Evolutionary conservation across 352 stramenopile genomes (phyloP), one percentile per base, ranked within the genome.

Genomic region (Phytophthora melonis): DNA sequence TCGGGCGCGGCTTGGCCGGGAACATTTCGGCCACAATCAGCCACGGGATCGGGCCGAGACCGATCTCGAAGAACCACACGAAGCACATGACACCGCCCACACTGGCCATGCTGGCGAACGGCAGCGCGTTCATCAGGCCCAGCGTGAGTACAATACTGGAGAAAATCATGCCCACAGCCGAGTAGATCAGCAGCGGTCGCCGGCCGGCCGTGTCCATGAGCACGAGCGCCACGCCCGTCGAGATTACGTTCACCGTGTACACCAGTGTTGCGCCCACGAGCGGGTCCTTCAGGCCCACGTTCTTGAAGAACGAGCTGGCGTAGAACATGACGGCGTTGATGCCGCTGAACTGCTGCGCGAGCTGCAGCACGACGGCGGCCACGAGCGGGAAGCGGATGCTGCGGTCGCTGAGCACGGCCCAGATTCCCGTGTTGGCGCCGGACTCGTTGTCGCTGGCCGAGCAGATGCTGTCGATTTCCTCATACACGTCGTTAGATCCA

Each of bases 21-120:
- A 98, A 98, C 93, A 99, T 98, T 78, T 99, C 97, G n/a, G 94
- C 94, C 8, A 98, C 94, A 71, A 99, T 98, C 25, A 99, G 78
- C 97, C 95, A 99, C 49, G 97, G 96, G 66, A 99, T 99, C 10
- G 97, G 96, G 9, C 97, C 97, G 7, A 90, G 62, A 13, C 83
- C 83, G 57, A 90, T 89, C 62, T 89, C 82, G 50, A 89, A 89
- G 71, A 88, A 93, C 84, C 86, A 93, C 43, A 93, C 84, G 41
- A 91, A 93, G 60, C 83, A 87, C 82, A 93, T 90, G 45, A 93
- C 83, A 56, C 84, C 86, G 27, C 86, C 83, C 64, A 93, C 78
- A 25, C 78, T 84, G 47, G 69, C 72, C 72, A 84, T 89, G 50
- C 84, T 89, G 8, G 84, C 77, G 60, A 92, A 92, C 10, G 86